phyloP scores from a whole-genome alignment of 2,329 filamentous ascomycete genomes.

The Aquanectria penicillioides region DNA sequence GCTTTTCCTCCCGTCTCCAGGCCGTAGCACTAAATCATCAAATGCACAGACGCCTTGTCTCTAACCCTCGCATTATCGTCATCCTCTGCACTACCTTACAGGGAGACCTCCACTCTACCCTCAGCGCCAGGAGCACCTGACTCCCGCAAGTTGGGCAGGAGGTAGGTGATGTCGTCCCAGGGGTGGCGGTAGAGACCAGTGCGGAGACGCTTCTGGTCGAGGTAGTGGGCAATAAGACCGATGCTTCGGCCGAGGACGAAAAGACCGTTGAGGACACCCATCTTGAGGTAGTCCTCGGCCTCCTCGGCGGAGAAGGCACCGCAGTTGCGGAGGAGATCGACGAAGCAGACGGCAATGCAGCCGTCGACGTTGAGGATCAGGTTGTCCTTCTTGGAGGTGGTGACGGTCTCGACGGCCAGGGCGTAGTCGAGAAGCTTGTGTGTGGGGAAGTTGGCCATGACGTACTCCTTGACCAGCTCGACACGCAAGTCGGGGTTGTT shows the following conservation, averaged over 20 bases:
- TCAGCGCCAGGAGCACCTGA: slow-evolving; percentile 79
- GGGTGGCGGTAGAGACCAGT: slow-evolving; percentile 99
- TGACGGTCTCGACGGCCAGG: slow-evolving; percentile 96
- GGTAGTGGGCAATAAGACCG: slow-evolving; percentile 99
- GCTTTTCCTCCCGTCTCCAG: slow-evolving; percentile 41
- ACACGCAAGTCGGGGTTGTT: slow-evolving; percentile 99
- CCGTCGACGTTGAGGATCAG: slow-evolving; percentile 99
- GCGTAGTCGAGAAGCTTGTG: slow-evolving; percentile 99
- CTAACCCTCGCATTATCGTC: slow-evolving; percentile 40
- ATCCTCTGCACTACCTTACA: slow-evolving; percentile 58
- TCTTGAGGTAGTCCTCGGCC: slow-evolving; percentile 97
- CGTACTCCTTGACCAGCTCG: slow-evolving; percentile 99
- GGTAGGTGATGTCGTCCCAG: slow-evolving; percentile 98
- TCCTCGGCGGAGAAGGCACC: slow-evolving; percentile 96
- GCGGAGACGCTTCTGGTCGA: slow-evolving; percentile 99
- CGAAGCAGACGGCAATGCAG: slow-evolving; percentile 98
- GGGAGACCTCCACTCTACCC: slow-evolving; percentile 89
- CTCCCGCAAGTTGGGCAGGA: slow-evolving; percentile 82
- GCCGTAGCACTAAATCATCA: slow-evolving; percentile 46
- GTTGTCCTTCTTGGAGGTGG: slow-evolving; percentile 99
- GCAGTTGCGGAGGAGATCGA: slow-evolving; percentile 96
- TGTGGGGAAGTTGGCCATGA: slow-evolving; percentile 95
- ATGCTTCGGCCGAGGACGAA: slow-evolving; percentile 98
- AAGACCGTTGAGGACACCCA: slow-evolving; percentile 99
- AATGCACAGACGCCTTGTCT: slow-evolving; percentile 46